These are phyloP conservation scores for Neofusicoccum umdonicola DNA, from an alignment of 2,329 filamentous ascomycete genomes.

Conservation along the genomic window DNA sequence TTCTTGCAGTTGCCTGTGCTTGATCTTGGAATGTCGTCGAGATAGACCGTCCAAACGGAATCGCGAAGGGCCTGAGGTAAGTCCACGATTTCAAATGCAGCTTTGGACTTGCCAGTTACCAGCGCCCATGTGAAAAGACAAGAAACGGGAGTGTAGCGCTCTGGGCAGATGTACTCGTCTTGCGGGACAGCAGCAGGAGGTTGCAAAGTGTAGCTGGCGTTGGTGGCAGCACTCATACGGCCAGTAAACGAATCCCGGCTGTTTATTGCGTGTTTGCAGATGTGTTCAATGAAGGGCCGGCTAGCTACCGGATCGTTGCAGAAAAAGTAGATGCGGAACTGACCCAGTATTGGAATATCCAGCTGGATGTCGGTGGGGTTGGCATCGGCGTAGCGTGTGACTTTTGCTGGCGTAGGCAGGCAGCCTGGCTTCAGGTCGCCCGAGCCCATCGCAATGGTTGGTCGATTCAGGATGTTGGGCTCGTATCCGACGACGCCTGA, in stretches of 20 bases:
- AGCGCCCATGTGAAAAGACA: slow-evolving; percentile 64
- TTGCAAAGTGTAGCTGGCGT: slow-evolving; percentile 60
- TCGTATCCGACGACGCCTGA: slow-evolving; percentile 69
- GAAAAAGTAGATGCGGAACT: slow-evolving; percentile 74
- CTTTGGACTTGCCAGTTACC: slow-evolving; percentile 64
- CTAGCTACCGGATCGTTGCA: slow-evolving; percentile 57
- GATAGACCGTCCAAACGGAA: slow-evolving; percentile 69
- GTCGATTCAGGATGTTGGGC: slow-evolving; percentile 61
- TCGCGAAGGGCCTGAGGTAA: slow-evolving; percentile 61
- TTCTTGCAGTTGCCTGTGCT: slow-evolving; percentile 46
- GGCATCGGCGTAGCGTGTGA: slow-evolving; percentile 71
- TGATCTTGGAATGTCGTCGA: slow-evolving; percentile 61
- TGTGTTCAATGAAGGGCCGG: slow-evolving; percentile 57
- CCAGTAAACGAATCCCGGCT: slow-evolving; percentile 56
- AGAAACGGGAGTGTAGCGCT: slow-evolving; percentile 66
- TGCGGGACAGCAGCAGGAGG: slow-evolving; percentile 57
- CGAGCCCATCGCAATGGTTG: slow-evolving; percentile 46
- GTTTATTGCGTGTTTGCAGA: slow-evolving; percentile 55
- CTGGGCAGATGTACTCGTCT: slow-evolving; percentile 65
- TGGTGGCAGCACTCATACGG: slow-evolving; percentile 58
- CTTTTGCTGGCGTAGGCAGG: slow-evolving; percentile 64
- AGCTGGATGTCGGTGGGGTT: slow-evolving; percentile 76
- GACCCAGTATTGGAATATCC: slow-evolving; percentile 73
- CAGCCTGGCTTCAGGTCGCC: slow-evolving; percentile 37
- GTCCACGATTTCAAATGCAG: slow-evolving; percentile 63